Percentiles rank a stretch among this genome's conserved stretches.
Conservation (phyloP, 2,329 filamentous ascomycete species). For the Cordyceps pruinosa region DNA sequence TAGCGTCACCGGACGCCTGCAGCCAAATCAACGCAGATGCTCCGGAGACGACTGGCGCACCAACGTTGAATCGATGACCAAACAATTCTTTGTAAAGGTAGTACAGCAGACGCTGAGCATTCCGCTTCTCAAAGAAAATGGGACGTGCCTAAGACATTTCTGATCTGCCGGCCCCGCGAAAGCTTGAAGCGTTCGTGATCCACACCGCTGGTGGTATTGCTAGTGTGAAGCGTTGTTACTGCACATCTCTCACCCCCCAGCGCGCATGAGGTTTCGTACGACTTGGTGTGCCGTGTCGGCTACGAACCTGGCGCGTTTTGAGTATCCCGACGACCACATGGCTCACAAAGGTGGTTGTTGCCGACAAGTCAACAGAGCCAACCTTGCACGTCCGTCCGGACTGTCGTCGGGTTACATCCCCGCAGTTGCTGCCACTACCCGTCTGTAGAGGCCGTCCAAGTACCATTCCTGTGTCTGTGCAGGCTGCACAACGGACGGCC, state of each 20-base stretch:
- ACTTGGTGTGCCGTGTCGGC: background rate
- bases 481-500: background rate
- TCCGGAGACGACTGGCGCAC: background rate
- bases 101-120: background rate
- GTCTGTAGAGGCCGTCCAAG: background rate
- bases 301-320: background rate
- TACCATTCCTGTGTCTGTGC: background rate
- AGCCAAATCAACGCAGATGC: background rate
- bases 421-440: background rate
- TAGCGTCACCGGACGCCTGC: background rate
- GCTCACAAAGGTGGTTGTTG: background rate
- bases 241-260: background rate
- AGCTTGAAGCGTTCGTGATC: background rate
- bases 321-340: background rate
- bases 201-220: background rate
- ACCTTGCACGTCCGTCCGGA: background rate
- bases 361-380: background rate
- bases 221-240: background rate
- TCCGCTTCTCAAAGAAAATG: background rate
- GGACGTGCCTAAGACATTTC: background rate
- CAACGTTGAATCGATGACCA: background rate
- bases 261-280: background rate
- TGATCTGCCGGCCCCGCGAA: background rate
- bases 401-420: background rate
- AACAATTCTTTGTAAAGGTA: background rate